phyloP scores from a whole-genome alignment of 768 basidiomycete genomes.

The Clavulina sp. region DNA sequence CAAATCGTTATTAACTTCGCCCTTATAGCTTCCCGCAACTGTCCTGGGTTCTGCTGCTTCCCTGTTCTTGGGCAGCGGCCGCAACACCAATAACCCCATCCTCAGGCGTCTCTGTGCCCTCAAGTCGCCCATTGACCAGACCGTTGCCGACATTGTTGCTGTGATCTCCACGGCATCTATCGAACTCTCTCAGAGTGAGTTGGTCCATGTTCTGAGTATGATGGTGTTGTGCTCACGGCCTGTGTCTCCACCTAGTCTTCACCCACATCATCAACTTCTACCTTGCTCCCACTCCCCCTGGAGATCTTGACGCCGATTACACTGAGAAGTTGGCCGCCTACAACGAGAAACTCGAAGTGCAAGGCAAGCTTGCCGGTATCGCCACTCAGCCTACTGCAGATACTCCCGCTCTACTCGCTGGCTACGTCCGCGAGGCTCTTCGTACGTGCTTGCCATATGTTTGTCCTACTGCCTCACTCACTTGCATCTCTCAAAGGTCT shows the following conservation, averaged over 20 bases:
- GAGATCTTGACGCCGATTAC: background rate
- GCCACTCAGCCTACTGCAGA: background rate
- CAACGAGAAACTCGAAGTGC: background rate
- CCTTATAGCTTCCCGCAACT: background rate
- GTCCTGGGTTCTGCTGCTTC: background rate
- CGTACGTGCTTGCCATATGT: background rate
- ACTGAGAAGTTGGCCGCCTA: background rate
- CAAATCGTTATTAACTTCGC: background rate
- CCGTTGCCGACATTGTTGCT: background rate
- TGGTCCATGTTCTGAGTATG: background rate
- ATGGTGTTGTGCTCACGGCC: background rate
- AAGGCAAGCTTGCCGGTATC: background rate
- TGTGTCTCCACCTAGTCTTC: background rate
- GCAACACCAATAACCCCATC: background rate
- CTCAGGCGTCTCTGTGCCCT: background rate
- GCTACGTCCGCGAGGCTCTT: slow-evolving; percentile 2
- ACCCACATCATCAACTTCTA: slow-evolving; percentile 2
- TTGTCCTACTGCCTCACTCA: background rate
- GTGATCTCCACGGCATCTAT: background rate
- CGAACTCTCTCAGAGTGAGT: background rate
- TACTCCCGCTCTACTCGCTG: background rate
- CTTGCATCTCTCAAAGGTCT: background rate
- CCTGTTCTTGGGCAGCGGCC: background rate
- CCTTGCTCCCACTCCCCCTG: background rate
- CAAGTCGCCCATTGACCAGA: background rate